Base-by-base conservation (phyloP, 2,329 filamentous ascomycete species). In the Claviceps pazoutovae region DNA sequence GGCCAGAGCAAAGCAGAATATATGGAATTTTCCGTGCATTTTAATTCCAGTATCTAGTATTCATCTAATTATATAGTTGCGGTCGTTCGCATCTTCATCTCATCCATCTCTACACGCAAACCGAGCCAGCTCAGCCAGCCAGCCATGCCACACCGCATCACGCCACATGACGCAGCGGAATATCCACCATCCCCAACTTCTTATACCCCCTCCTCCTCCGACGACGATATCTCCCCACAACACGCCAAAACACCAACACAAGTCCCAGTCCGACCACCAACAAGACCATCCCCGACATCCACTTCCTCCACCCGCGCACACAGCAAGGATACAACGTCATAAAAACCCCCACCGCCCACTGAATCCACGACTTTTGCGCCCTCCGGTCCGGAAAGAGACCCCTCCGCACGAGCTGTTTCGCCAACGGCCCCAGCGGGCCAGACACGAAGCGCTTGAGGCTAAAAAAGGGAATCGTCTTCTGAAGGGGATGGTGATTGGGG, bases 291-390 rank as follows among this genome's bases (percentile, higher is more conserved):
- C 16, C 14, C 38, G 56, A 58, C 2, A 61, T 50, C 60, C 60
- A 64, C 5, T 46, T 51, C 38, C 62, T 60, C 63, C 62, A 64
- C 9, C 62, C 62, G 16, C 56, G 57, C 2, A 65, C 7, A 41
- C 59, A 64, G 44, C 60, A 64, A 9, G 62, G 62, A 37, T 65
- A 65, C 45, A 54, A 54, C 3, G 56, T 49, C 61, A 65, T 62
- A 42, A 58, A 59, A 3, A 61, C 17, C 0, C 52, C 50, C 4
- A 61, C 59, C 0, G 46, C 51, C 58, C 58, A 60, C 34, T 64
- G 57, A 19, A 55, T 45, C 58, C 59, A 64, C 1, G 54, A 53
- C 42, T 56, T 56, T 0, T 46, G 53, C 5, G 43, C 45, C 14
- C 49, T 52, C 1, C 57, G n/a, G 26, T 64, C 60, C 2, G 62